A percentile compares a stretch with the other conserved stretches of the same genome.
Evolutionary conservation across 352 stramenopile genomes (phyloP).

Genomic region (Pythium periplocum): DNA sequence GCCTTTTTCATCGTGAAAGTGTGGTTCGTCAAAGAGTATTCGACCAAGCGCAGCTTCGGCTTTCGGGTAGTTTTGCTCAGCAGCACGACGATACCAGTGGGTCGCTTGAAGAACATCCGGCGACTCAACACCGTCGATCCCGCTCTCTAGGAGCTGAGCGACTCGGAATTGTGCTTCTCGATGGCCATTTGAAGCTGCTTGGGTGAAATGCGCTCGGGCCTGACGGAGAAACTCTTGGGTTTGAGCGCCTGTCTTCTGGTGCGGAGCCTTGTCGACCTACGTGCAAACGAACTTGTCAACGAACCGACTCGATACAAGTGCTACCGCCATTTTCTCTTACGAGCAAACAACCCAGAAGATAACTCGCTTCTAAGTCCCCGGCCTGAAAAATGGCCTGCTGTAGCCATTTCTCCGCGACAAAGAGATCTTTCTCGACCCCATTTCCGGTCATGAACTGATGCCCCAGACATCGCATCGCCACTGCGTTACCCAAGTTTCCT

Average conservation of each 20-base stretch:
- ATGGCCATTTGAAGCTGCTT: conserved; percentile 51
- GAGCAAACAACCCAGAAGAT: conserved; percentile 50
- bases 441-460: conserved; percentile 50
- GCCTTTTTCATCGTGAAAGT: no score
- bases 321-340: conserved; percentile 13
- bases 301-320: no score
- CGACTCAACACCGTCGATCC: conserved; percentile 15
- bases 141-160: conserved; percentile 36
- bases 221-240: conserved; percentile 29
- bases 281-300: no score
- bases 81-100: conserved; percentile 53
- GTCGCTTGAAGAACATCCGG: conserved; percentile 17
- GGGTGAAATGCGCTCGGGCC: conserved; percentile 30
- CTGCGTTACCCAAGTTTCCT: conserved; percentile 30
- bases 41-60: conserved; percentile 50
- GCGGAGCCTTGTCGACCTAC: conserved; percentile 31
- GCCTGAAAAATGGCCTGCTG: conserved; percentile 20
- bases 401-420: conserved; percentile 53
- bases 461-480: conserved; percentile 57
- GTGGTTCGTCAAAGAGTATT: conserved; percentile 23
- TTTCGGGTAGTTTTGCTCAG: conserved; percentile 32
- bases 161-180: conserved; percentile 49
- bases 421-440: conserved; percentile 43
- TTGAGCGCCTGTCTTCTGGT: conserved; percentile 26
- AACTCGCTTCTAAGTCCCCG: conserved; percentile 39